These are phyloP conservation scores for Musa troglodytarum DNA, from an alignment of 176 grass and related monocot species.

Conservation along the genomic window DNA sequence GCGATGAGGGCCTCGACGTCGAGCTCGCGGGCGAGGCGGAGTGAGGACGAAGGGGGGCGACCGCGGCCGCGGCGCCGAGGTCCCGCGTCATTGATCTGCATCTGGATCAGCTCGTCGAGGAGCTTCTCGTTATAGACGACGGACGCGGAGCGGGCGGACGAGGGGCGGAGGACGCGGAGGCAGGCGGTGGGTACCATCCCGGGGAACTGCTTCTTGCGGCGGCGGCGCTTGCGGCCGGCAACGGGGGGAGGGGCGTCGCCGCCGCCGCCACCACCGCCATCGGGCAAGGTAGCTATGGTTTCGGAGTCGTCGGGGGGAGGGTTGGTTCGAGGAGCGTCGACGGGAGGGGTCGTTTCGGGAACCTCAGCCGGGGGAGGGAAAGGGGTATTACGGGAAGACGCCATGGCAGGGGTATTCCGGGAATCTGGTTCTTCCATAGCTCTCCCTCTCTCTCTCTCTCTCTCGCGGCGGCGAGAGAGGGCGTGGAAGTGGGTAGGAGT, in stretches of 20 bases:
- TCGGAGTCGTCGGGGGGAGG: conserved; percentile 17
- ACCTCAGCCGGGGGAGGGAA: conserved; percentile 27
- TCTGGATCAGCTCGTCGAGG: conserved; percentile 22
- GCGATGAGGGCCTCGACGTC: conserved; percentile 89
- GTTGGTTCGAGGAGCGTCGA: conserved; percentile 22
- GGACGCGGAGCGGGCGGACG: conserved; percentile 23
- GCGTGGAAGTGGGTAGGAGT: neutral
- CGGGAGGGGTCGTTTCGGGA: conserved; percentile 23
- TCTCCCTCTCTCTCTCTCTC: neutral
- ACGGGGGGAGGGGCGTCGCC: neutral
- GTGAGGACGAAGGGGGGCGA: conserved; percentile 63
- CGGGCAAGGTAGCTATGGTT: neutral
- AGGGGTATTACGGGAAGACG: neutral
- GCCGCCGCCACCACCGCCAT: too few relatives aligned
- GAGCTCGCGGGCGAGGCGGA: conserved; percentile 85
- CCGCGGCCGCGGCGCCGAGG: conserved; percentile 35
- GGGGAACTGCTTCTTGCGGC: conserved; percentile 94
- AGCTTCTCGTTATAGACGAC: conserved; percentile 27
- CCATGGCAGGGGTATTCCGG: neutral
- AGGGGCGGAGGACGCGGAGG: conserved; percentile 46
- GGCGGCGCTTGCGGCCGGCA: conserved; percentile 45
- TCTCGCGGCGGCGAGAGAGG: neutral
- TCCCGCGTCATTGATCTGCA: conserved; percentile 26
- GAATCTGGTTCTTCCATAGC: neutral
- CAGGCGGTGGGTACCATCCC: conserved; percentile 74